Evolutionary conservation across 2,329 filamentous ascomycete genomes (phyloP), one percentile per base, ranked within the genome.

Genomic region (Phialophora tarda): DNA sequence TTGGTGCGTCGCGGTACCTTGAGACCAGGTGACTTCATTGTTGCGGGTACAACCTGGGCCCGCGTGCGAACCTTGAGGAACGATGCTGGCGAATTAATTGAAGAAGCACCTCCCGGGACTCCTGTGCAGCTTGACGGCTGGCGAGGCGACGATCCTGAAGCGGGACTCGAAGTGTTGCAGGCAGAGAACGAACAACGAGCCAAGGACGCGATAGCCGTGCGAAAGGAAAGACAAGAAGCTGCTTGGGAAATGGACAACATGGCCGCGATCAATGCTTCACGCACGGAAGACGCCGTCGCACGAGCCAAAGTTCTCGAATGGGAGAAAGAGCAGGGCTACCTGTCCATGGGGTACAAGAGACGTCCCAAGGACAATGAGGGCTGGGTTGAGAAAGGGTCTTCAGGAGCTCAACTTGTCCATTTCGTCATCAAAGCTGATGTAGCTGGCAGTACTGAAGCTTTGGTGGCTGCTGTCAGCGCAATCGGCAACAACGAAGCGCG

Each of bases 71-170:
- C 86, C 38, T 82, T 99, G 24, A 88, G 89, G 28, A 96, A 97
- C 75, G 94, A 98, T 81, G 90, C 90, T 4, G 94, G 95, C 23
- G 79, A 84, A 1, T 83, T 88, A 12, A 81, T 98, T 17, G 72
- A 82, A 0, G 88, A 92, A 77, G 93, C 92, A 14, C 87, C 89
- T 0, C 96, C 95, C 0, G 95, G 95, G 41, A 95, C 89, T 30
- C 93, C 96, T 0, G 91, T 97, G 2, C 92, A 98, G 78, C 87
- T 99, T 23, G 88, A 97, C 69, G 95, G 95, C n/a, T 99, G 95
- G 95, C 89, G 89, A 73, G 71, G 65, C 5, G 91, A 92, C 41
- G 89, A 92, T 71, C 94, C 95, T 0, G 84, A 86, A 26, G 94
- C 95, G 0, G 96, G 96, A 58, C 91, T 96, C 73, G 88, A 92